Conservation (phyloP, 202 grass and related monocot genomes). For the Saccharum hybrid region DNA sequence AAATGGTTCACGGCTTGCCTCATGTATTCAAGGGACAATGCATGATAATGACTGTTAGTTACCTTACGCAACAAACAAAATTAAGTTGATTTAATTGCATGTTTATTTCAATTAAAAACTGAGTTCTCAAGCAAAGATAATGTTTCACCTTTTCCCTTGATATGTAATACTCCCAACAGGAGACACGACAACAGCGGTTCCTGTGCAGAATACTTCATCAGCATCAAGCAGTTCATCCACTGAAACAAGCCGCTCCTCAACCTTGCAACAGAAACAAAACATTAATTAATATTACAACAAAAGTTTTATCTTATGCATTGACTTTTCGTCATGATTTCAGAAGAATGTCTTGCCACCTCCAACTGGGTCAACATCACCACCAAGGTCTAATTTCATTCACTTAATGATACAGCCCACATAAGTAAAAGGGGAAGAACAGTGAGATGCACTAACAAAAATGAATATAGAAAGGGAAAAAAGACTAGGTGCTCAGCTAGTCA, state of each 20-base stretch:
- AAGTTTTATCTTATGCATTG: slow-evolving; percentile 4
- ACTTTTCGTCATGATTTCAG: not conserved
- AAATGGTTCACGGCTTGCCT: no score
- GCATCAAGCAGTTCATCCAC: slow-evolving; percentile 86
- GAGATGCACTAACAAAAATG: not conserved
- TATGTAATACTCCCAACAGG: slow-evolving; percentile 94
- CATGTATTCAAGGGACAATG: not conserved
- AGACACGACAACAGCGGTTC: slow-evolving; percentile 87
- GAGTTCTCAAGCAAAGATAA: not conserved
- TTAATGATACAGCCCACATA: not conserved
- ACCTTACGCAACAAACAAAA: not conserved
- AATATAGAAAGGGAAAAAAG: not conserved
- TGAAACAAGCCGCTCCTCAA: slow-evolving; percentile 77
- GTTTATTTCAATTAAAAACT: not conserved
- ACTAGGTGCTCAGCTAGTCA: not conserved
- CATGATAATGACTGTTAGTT: not conserved
- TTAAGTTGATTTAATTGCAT: not conserved
- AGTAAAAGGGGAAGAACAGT: not conserved
- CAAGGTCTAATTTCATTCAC: not conserved
- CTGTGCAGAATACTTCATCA: slow-evolving; percentile 94
- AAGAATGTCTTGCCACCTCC: slow-evolving; percentile 6
- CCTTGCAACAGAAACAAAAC: slow-evolving; percentile 53
- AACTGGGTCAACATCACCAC: not conserved
- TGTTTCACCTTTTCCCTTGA: slow-evolving; percentile 71
- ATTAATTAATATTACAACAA: not conserved